Conservation (phyloP, 768 basidiomycete species). For the Pisolithus tinctorius region DNA sequence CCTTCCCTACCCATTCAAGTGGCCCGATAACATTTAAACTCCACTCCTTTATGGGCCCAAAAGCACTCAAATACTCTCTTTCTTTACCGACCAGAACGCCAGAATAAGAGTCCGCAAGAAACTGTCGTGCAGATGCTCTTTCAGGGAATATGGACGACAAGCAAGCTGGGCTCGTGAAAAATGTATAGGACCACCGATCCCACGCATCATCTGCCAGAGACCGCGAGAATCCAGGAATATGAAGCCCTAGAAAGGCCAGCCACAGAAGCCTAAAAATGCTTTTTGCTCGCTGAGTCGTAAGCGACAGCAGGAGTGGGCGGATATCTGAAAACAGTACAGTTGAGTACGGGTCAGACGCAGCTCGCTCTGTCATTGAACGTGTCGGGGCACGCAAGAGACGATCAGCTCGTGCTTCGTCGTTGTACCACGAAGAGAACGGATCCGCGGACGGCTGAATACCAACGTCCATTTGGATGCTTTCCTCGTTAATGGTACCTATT, state of each 20-base stretch:
- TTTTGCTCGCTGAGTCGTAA: constrained; percentile 41
- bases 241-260: constrained; percentile 65
- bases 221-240: constrained; percentile 57
- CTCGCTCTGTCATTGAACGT: constrained; percentile 45
- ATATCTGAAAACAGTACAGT: constrained; percentile 72
- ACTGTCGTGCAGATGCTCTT: constrained; percentile 18
- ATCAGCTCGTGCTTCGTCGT: constrained; percentile 49
- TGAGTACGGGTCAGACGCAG: constrained; percentile 61
- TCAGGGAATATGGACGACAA: constrained; percentile 51
- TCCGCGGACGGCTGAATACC: constrained; percentile 36
- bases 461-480: constrained; percentile 11
- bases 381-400: constrained; percentile 37
- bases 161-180: constrained; percentile 38
- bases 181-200: constrained; percentile 58
- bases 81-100: constrained; percentile 66
- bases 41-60: constrained; percentile 70
- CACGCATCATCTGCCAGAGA: constrained; percentile 37
- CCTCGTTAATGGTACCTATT: constrained; percentile 1
- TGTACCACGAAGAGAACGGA: constrained; percentile 63
- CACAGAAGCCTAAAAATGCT: constrained; percentile 58
- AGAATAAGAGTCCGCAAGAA: constrained; percentile 55
- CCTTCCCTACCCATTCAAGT: constrained; percentile 39
- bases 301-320: constrained; percentile 44
- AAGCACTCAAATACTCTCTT: constrained; percentile 50
- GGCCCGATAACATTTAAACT: constrained; percentile 44